phyloP scores from a whole-genome alignment of 768 basidiomycete species.

The Mycena kentingensis region DNA sequence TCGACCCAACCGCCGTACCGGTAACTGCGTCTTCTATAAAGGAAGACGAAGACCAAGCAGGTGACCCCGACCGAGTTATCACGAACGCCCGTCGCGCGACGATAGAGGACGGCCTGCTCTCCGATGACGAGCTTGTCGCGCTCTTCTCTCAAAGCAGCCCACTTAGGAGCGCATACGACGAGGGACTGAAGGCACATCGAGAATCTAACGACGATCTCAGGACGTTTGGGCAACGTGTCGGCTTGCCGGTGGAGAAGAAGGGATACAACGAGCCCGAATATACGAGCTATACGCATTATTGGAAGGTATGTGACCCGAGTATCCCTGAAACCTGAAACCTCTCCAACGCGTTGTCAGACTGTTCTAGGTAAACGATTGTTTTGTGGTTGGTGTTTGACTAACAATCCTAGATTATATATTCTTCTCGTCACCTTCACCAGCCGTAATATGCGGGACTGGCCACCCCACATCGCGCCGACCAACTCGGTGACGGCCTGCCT shows the following conservation, averaged over 20 bases:
- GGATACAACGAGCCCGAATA: conserved; percentile 79
- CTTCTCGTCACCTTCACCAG: conserved; percentile 43
- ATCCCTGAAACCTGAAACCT: conserved; percentile 58
- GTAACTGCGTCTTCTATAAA: conserved; percentile 34
- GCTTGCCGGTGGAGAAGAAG: conserved; percentile 38
- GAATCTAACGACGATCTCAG: conserved; percentile 22
- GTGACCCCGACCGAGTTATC: conserved; percentile 71
- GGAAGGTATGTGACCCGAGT: neutral
- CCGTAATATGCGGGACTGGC: conserved; percentile 57
- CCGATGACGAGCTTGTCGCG: conserved; percentile 52
- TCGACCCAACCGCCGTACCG: conserved; percentile 58
- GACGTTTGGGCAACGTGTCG: conserved; percentile 56
- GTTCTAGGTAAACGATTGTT: conserved; percentile 13
- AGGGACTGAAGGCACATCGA: conserved; percentile 40
- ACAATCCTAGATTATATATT: conserved; percentile 82
- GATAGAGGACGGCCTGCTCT: conserved; percentile 69
- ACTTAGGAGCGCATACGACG: conserved; percentile 72
- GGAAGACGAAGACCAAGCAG: conserved; percentile 51
- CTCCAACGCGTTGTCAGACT: conserved; percentile 80
- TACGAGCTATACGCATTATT: conserved; percentile 41
- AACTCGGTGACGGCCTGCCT: conserved; percentile 78
- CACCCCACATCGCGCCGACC: conserved; percentile 56
- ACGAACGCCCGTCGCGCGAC: conserved; percentile 67
- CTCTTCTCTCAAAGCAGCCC: conserved; percentile 43
- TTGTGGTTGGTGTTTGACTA: neutral